phyloP scores from a whole-genome alignment of 2,329 filamentous ascomycete species.

The Aspergillus sp. region DNA sequence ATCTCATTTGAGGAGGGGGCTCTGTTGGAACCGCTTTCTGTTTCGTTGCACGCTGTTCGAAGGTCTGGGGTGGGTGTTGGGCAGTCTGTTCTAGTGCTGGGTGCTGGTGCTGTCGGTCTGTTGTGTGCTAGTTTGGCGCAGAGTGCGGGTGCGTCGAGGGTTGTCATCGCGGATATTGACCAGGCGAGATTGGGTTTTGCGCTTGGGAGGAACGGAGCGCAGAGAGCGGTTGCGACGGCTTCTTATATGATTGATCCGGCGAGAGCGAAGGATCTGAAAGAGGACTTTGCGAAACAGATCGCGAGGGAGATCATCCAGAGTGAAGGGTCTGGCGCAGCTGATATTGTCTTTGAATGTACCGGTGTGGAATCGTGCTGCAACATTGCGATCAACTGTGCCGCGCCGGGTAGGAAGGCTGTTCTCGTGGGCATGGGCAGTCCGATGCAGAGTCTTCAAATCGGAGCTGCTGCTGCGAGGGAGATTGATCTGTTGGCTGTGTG shows the following conservation, averaged over 20 bases:
- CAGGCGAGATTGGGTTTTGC: conserved; percentile 50
- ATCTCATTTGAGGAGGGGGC: conserved; percentile 53
- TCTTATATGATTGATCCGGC: conserved; percentile 52
- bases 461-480: conserved; percentile 62
- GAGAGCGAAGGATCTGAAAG: too few relatives aligned
- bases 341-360: conserved; percentile 60
- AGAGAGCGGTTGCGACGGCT: neutral
- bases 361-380: conserved; percentile 57
- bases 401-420: conserved; percentile 61
- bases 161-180: conserved; percentile 54
- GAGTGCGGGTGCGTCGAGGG: conserved; percentile 45
- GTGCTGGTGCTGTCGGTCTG: conserved; percentile 53
- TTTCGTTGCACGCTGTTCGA: conserved; percentile 54
- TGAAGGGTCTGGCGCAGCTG: conserved; percentile 51
- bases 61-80: conserved; percentile 45
- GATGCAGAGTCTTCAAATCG: conserved; percentile 64
- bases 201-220: neutral
- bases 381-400: conserved; percentile 13
- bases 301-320: conserved; percentile 41
- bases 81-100: conserved; percentile 45
- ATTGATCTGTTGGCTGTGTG: conserved; percentile 72
- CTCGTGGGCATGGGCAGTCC: conserved; percentile 74
- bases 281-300: conserved; percentile 43
- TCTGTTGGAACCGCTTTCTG: conserved; percentile 53
- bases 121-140: conserved; percentile 53